Evolutionary conservation across 2,329 filamentous ascomycete genomes (phyloP).

Genomic region (Macroventuria anomochaeta): DNA sequence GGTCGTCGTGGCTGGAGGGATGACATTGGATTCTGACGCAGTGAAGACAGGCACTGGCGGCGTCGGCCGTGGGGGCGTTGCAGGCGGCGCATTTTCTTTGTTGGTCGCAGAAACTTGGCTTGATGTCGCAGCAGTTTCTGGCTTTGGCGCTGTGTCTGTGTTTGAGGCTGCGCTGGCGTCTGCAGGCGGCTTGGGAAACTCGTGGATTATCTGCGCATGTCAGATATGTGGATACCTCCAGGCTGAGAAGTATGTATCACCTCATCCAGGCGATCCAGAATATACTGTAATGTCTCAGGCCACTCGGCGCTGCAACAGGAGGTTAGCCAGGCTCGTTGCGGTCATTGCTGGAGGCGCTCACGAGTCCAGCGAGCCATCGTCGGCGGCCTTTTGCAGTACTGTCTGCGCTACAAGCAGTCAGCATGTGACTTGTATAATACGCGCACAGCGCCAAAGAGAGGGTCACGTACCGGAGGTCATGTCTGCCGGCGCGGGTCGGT

Average conservation of each 20-base stretch:
- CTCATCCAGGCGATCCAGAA: slow-evolving; percentile 73
- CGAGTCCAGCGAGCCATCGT: slow-evolving; percentile 65
- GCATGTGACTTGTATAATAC: slow-evolving; percentile 13
- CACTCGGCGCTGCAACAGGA: slow-evolving; percentile 66
- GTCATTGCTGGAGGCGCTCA: slow-evolving; percentile 48
- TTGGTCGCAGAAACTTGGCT: slow-evolving; percentile 61
- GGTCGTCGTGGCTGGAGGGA: slow-evolving; percentile 42
- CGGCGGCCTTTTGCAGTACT: slow-evolving; percentile 62
- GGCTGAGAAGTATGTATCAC: slow-evolving; percentile 45
- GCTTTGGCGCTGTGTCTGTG: slow-evolving; percentile 58
- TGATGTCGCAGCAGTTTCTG: slow-evolving; percentile 26
- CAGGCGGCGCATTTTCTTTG: slow-evolving; percentile 71
- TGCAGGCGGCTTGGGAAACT: slow-evolving; percentile 71
- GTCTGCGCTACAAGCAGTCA: slow-evolving; percentile 52
- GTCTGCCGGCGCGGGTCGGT: slow-evolving; percentile 1
- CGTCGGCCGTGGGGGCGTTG: slow-evolving; percentile 49
- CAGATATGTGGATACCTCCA: background rate
- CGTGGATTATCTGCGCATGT: slow-evolving; percentile 70
- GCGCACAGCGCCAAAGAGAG: background rate
- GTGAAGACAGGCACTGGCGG: slow-evolving; percentile 53
- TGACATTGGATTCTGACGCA: slow-evolving; percentile 28
- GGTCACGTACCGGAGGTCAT: slow-evolving; percentile 22
- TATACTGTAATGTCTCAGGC: slow-evolving; percentile 69
- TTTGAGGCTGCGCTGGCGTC: slow-evolving; percentile 50
- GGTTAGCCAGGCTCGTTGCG: slow-evolving; percentile 10